Evolutionary conservation across 108 stramenopile genomes (phyloP).

Genomic region (Cyclotella kingstonii): DNA sequence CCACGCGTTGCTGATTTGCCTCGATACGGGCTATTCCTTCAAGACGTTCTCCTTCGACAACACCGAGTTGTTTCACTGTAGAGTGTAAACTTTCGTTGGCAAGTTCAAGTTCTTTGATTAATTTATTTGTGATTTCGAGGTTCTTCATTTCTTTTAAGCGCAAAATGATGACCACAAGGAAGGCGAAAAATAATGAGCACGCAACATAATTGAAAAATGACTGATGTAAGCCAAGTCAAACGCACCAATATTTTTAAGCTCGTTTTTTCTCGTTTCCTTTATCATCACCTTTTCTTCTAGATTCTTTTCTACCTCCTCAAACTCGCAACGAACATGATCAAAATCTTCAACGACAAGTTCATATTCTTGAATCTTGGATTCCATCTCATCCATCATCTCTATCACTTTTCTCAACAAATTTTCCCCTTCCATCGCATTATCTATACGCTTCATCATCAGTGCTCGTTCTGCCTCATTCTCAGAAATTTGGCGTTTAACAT

Average conservation of each 20-base stretch:
- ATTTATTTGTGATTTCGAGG: conserved; percentile 37
- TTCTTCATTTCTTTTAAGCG: conserved; percentile 17
- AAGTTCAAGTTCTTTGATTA: conserved; percentile 31
- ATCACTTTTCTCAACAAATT: conserved; percentile 21
- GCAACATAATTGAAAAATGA: neutral
- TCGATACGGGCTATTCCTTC: conserved; percentile 77
- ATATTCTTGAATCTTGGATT: conserved; percentile 22
- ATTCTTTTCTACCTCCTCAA: conserved; percentile 29
- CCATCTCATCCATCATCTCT: conserved; percentile 26
- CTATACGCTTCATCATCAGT: conserved; percentile 25
- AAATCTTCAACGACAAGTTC: conserved; percentile 29
- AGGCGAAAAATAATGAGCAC: neutral
- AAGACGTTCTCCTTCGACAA: conserved; percentile 73
- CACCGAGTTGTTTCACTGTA: conserved; percentile 49
- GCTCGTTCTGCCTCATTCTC: conserved; percentile 48
- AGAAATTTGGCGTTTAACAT: conserved; percentile 32
- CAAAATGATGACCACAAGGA: neutral
- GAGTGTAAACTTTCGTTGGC: conserved; percentile 42
- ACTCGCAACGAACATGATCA: conserved; percentile 37
- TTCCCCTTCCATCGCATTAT: conserved; percentile 25
- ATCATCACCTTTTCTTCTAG: conserved; percentile 30
- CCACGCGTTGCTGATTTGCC: conserved; percentile 66
- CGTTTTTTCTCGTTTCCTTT: conserved; percentile 5
- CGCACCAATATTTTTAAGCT: conserved; percentile 31
- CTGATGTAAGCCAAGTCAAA: neutral